A percentile compares a stretch with the other conserved stretches of the same genome.
Conservation (phyloP, 176 grass and related monocot species). For the Eremochloa ophiuroides region DNA sequence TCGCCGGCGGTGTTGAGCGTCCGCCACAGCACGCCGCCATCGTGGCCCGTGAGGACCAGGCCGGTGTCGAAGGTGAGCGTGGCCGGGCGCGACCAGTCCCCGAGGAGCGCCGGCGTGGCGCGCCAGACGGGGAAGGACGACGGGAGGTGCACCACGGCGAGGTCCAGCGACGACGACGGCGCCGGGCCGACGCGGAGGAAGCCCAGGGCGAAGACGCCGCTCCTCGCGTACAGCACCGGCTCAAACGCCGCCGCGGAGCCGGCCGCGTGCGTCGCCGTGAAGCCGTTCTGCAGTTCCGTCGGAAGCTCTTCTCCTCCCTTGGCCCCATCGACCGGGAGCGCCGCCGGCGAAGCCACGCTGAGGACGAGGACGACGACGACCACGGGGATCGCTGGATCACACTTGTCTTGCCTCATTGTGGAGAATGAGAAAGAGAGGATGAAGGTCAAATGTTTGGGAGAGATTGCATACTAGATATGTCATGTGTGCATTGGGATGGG, state of each 20-base stretch:
- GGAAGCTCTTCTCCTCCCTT: background rate
- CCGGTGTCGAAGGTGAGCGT: conserved; percentile 49
- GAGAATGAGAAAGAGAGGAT: background rate
- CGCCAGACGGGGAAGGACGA: conserved; percentile 58
- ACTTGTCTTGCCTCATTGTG: background rate
- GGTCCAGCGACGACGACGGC: conserved; percentile 57
- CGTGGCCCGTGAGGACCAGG: conserved; percentile 35
- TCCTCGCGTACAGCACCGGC: conserved; percentile 38
- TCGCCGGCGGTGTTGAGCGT: conserved; percentile 37
- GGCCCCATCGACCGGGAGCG: background rate
- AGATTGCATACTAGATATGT: background rate
- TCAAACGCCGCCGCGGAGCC: conserved; percentile 39
- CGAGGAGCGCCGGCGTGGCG: conserved; percentile 23
- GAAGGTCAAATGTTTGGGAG: conserved; percentile 5
- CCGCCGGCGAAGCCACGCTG: background rate
- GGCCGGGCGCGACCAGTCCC: conserved; percentile 38
- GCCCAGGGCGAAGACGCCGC: conserved; percentile 52
- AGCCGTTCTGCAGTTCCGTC: conserved; percentile 35
- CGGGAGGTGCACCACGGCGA: conserved; percentile 60
- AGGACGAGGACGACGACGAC: background rate
- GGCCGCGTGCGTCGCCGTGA: conserved; percentile 34
- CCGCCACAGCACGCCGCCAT: conserved; percentile 31
- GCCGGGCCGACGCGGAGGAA: conserved; percentile 55
- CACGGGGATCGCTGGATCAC: conserved; percentile 30
- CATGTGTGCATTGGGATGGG: background rate